Evolutionary conservation across 73 alveolate genomes (phyloP), one percentile per base, ranked within the genome.

Genomic region (Uronychia setigera): DNA sequence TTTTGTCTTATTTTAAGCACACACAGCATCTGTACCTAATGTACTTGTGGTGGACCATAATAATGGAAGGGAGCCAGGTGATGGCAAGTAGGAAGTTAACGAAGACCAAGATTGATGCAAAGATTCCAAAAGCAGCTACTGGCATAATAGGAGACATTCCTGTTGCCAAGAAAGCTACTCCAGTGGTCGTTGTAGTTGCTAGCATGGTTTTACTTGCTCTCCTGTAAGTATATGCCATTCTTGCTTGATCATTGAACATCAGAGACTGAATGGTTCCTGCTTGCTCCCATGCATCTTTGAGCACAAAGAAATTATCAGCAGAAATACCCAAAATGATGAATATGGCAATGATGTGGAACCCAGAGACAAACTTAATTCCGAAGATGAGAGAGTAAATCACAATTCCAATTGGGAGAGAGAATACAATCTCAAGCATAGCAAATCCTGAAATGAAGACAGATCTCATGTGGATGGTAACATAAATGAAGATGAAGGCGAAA

Each of bases 311-410:
- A 57, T 92, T 87, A 76, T 92, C 96, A 26, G 96, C 96, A 0
- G 94, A 93, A 77, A 92, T 83, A 30, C 96, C 96, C 5, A 92
- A 85, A 0, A 92, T 87, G 76, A 92, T 57, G 59, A 88, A 87
- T 13, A 92, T 58, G 33, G 87, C 94, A 11, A 92, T 35, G 80
- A 92, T 83, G 89, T 58, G 78, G 59, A 80, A 59, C 59, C 26
- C 46, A 13, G 78, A 59, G 58, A 58, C n/a, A 59, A 57, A 58
- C 31, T 80, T 31, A 5, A 80, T 59, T 31, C 11, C 1, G 87
- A 80, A 80, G 28, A 80, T 28, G 79, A 58, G 25, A 27, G 29
- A 78, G 78, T 85, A 78, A 1, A 85, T 29, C 11, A 85, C 82
- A 5, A 85, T 25, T 1, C 76, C 83, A 1, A 85, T 31, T 1